A percentile compares a stretch with the other conserved stretches of the same genome.
These are phyloP conservation scores for Solanum medicagineum DNA, from an alignment of 257 asterid genomes.

Conservation along the genomic window DNA sequence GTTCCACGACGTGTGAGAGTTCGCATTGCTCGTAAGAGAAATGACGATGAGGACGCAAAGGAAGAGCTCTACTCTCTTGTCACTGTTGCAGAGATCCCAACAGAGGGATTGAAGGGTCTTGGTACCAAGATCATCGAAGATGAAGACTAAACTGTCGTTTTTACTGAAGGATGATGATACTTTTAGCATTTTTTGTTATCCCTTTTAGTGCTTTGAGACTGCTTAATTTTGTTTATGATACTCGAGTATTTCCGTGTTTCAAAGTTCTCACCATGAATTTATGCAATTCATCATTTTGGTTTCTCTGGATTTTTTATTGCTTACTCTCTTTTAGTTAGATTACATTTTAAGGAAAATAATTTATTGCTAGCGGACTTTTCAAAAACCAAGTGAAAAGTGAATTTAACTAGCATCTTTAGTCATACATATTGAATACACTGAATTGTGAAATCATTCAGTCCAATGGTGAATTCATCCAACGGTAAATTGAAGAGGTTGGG, in stretches of 20 bases:
- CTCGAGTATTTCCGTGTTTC: not conserved
- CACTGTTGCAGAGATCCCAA: constrained; percentile 39
- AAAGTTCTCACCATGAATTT: not conserved
- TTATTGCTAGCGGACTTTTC: not conserved
- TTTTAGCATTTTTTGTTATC: not conserved
- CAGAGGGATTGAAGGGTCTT: constrained; percentile 39
- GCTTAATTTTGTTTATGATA: not conserved
- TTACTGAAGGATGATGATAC: not conserved
- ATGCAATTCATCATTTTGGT: not conserved
- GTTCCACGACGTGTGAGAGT: constrained; percentile 51
- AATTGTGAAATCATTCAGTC: no score
- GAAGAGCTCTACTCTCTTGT: constrained; percentile 56
- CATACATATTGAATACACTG: no score
- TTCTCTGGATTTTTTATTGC: not conserved
- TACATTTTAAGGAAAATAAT: not conserved
- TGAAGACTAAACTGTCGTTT: constrained; percentile 15
- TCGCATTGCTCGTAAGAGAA: constrained; percentile 50
- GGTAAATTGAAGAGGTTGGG: no score
- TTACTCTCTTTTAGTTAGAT: not conserved
- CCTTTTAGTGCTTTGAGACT: not conserved
- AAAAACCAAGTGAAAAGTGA: not conserved
- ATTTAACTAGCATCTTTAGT: no score
- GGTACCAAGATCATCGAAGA: constrained; percentile 46
- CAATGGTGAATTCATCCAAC: no score
- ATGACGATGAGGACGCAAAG: constrained; percentile 56